phyloP scores from a whole-genome alignment of 2,329 filamentous ascomycete genomes.

The Fusarium cicatricum region DNA sequence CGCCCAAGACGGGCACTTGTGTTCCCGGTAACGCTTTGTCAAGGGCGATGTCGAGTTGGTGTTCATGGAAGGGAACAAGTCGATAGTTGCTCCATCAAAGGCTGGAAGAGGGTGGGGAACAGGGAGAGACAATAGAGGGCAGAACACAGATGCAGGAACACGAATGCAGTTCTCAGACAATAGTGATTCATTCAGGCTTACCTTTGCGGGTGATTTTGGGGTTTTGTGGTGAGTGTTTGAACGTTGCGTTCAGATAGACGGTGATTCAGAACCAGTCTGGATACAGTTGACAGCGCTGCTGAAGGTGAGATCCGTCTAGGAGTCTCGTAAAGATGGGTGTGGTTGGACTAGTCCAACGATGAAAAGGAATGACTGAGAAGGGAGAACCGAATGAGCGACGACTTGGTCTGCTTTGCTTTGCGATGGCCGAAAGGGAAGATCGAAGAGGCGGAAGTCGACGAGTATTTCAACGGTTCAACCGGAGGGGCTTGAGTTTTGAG shows the following conservation, averaged over 20 bases:
- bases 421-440: conserved; percentile 13
- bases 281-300: conserved; percentile 35
- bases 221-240: conserved; percentile 11
- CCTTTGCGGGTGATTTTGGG: conserved; percentile 17
- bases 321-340: conserved; percentile 28
- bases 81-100: conserved; percentile 23
- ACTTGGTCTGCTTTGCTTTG: conserved; percentile 33
- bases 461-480: conserved; percentile 43
- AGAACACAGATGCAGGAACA: conserved; percentile 27
- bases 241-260: conserved; percentile 5
- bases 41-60: conserved; percentile 10
- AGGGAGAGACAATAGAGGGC: conserved; percentile 28
- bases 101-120: conserved; percentile 22
- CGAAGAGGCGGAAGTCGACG: conserved; percentile 32
- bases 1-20: conserved; percentile 1
- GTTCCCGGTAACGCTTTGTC: conserved; percentile 9
- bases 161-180: conserved; percentile 17
- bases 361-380: conserved; percentile 39
- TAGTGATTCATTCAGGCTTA: conserved; percentile 28
- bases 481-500: conserved; percentile 36
- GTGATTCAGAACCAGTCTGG: conserved; percentile 42
- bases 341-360: conserved; percentile 37
- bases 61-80: conserved; percentile 25
- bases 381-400: conserved; percentile 34
- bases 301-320: conserved; percentile 39